Base-by-base conservation (phyloP, 306 rosid species). In the Prunus padus region DNA sequence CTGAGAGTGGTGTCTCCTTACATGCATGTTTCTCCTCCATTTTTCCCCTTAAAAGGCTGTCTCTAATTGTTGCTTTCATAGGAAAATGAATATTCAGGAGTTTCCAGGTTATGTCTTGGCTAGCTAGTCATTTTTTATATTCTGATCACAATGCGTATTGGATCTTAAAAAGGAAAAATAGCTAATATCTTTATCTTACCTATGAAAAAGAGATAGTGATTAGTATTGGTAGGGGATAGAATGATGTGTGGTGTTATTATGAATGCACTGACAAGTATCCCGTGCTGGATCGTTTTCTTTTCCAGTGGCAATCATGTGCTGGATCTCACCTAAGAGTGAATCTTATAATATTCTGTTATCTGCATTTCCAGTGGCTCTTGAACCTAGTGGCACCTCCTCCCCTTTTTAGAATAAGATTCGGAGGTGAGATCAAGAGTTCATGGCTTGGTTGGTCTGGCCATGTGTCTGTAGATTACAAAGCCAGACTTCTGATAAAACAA, bases 21-120 rank as follows among this genome's bases (percentile, higher is more conserved):
- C 45, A 5, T n/a, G 42, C 25, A n/a, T 11, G 10, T 30, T 64
- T 33, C 46, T 28, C 46, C 28, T n/a, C 19, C 18, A 11, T 70
- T 70, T 19, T 30, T 51, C 15, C 8, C 14, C 64, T 31, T 33
- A 22, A 70, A 11, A 3, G 7, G 31, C 14, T 52, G 28, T 70
- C 47, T 30, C 20, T 13, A 33, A 19, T 33, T 8, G 50, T 37
- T 71, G 25, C 13, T 19, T 20, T 71, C 47, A 33, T 5, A 33
- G 64, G 30, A 31, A 51, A 30, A 52, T 70, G 16, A 30, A 51
- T 71, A 50, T 70, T 49, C 16, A 40, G 20, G 31, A 68, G 72
- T n/a, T 33, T 2, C 19, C 51, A 11, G 75, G 13, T 71, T 54
- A 18, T 33, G 5, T 22, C 33, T 54, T 54, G 50, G 37, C 23